A percentile compares a stretch with the other conserved stretches of the same genome.
Conservation (phyloP, 2,329 filamentous ascomycete genomes). For the Westerdykella ornata region DNA sequence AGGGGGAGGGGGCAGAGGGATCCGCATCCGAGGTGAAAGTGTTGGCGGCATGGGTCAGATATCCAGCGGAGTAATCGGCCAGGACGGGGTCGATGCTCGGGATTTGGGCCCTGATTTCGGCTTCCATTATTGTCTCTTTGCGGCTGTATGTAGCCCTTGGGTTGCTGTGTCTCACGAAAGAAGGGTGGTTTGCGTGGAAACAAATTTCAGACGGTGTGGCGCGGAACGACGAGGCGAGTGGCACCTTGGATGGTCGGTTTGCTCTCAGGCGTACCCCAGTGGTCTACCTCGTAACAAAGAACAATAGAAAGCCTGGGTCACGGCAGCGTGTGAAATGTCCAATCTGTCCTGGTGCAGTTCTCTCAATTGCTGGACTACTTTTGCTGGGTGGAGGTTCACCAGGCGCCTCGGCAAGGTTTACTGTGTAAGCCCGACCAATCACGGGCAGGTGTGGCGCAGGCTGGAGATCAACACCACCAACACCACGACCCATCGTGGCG, state of each 20-base stretch:
- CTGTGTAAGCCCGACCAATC: too few relatives aligned
- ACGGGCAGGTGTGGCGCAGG: too few relatives aligned
- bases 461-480: too few relatives aligned
- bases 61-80: slow-evolving; percentile 89
- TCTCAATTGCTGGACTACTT: too few relatives aligned
- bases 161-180: slow-evolving; percentile 4
- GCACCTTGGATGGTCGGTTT: not conserved
- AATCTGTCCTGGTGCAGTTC: too few relatives aligned
- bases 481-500: too few relatives aligned
- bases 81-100: slow-evolving; percentile 83
- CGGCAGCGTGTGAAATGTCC: too few relatives aligned
- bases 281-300: too few relatives aligned
- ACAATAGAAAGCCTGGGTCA: too few relatives aligned
- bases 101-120: slow-evolving; percentile 76
- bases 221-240: not conserved
- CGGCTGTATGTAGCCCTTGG: slow-evolving; percentile 7
- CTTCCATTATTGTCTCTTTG: slow-evolving; percentile 58
- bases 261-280: too few relatives aligned
- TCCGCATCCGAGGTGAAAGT: slow-evolving; percentile 71
- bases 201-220: slow-evolving; percentile 1
- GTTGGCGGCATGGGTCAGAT: slow-evolving; percentile 86
- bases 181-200: not conserved
- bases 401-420: too few relatives aligned
- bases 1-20: slow-evolving; percentile 60
- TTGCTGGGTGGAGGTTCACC: too few relatives aligned